These are phyloP conservation scores for Diaporthe amygdali DNA, from an alignment of 2,329 filamentous ascomycete genomes.

Conservation along the genomic window DNA sequence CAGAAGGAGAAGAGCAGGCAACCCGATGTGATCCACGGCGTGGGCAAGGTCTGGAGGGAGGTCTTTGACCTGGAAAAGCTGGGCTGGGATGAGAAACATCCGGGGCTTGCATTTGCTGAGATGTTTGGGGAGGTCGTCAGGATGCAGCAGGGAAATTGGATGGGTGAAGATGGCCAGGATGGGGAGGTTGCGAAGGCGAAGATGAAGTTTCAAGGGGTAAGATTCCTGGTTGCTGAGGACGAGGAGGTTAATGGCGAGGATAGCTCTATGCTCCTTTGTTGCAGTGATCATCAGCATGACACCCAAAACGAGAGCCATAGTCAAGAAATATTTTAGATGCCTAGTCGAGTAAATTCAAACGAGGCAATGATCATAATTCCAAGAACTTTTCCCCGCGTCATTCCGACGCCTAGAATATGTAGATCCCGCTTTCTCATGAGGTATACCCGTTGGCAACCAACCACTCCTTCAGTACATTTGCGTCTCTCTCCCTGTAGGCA, in stretches of 20 bases:
- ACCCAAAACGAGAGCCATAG: neutral
- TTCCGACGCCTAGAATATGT: neutral
- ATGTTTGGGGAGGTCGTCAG: constrained; percentile 35
- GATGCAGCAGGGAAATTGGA: constrained; percentile 33
- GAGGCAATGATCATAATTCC: neutral
- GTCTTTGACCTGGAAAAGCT: constrained; percentile 37
- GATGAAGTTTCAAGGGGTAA: constrained; percentile 17
- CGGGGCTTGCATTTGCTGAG: constrained; percentile 36
- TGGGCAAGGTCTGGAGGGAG: constrained; percentile 37
- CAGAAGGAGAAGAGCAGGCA: constrained; percentile 26
- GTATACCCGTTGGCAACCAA: constrained; percentile 57
- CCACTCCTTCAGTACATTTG: constrained; percentile 78
- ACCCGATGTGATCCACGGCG: constrained; percentile 36
- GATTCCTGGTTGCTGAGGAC: constrained; percentile 21
- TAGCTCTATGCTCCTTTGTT: neutral
- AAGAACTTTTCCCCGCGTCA: neutral
- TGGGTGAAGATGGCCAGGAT: constrained; percentile 30
- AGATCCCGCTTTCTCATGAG: neutral
- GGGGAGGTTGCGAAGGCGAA: constrained; percentile 34
- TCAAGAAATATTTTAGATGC: neutral
- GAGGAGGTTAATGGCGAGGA: neutral
- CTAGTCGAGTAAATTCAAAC: neutral
- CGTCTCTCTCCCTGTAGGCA: constrained; percentile 81
- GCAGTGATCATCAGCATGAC: neutral
- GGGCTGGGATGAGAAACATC: constrained; percentile 37